Conservation (phyloP, 1,284 basidiomycete species). For the Pseudozyma pruni region DNA sequence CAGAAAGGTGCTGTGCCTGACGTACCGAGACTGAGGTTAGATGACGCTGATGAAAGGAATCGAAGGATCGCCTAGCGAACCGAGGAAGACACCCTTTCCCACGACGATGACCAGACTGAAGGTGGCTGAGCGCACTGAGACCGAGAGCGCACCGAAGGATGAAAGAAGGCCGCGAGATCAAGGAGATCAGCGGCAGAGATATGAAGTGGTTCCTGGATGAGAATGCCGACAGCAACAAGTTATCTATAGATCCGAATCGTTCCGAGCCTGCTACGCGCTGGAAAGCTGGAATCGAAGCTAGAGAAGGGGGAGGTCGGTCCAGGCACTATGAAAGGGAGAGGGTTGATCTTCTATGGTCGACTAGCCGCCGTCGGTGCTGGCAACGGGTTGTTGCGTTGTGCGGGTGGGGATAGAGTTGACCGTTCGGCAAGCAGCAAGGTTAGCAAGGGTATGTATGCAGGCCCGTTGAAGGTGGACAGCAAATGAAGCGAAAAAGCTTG, state of each 20-base stretch:
- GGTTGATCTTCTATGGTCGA: slow-evolving; percentile 6
- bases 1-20: slow-evolving; percentile 1
- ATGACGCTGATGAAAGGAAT: slow-evolving; percentile 6
- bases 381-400: slow-evolving; percentile 16
- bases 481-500: slow-evolving; percentile 18
- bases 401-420: slow-evolving; percentile 35
- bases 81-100: slow-evolving; percentile 7
- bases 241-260: slow-evolving; percentile 9
- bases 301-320: neutral
- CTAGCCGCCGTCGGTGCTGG: slow-evolving; percentile 31
- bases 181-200: slow-evolving; percentile 21
- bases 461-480: slow-evolving; percentile 17
- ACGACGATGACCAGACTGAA: slow-evolving; percentile 6
- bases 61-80: slow-evolving; percentile 1
- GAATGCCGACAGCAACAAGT: neutral
- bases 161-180: slow-evolving; percentile 1
- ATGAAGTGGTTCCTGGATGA: slow-evolving; percentile 17
- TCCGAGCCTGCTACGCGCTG: slow-evolving; percentile 3
- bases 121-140: slow-evolving; percentile 2
- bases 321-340: neutral
- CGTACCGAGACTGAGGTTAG: too few species aligned
- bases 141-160: slow-evolving; percentile 20
- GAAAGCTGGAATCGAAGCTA: slow-evolving; percentile 1
- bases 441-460: slow-evolving; percentile 40
- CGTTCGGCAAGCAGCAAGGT: slow-evolving; percentile 39